A percentile compares a stretch with the other conserved stretches of the same genome.
These are phyloP conservation scores for Chlorophyllum brunneum DNA, from an alignment of 768 basidiomycete genomes.

Conservation along the genomic window DNA sequence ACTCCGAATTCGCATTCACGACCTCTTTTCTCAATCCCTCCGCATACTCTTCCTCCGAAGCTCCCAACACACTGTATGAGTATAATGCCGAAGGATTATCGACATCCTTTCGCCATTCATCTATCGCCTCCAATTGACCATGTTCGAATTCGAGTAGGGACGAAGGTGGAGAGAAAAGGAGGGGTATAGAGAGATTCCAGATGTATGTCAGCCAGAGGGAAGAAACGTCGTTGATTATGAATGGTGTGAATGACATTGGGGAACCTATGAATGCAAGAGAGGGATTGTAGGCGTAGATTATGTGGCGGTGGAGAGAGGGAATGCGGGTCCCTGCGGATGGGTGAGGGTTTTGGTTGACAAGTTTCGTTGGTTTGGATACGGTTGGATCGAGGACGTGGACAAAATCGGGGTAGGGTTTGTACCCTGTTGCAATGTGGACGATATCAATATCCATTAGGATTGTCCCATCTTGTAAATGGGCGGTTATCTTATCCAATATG, in stretches of 20 bases:
- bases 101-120: constrained; percentile 16
- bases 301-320: constrained; percentile 40
- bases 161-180: constrained; percentile 32
- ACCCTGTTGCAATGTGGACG: constrained; percentile 46
- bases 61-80: constrained; percentile 32
- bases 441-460: constrained; percentile 35
- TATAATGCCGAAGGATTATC: constrained; percentile 29
- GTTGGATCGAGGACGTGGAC: constrained; percentile 30
- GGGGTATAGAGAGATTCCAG: constrained; percentile 29
- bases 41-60: constrained; percentile 33
- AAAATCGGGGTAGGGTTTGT: constrained; percentile 37
- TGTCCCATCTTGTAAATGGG: constrained; percentile 33
- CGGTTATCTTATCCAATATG: constrained; percentile 25
- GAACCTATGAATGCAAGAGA: constrained; percentile 44
- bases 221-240: constrained; percentile 43
- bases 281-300: constrained; percentile 43
- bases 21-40: constrained; percentile 31
- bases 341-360: constrained; percentile 23
- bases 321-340: constrained; percentile 29
- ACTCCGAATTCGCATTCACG: constrained; percentile 24
- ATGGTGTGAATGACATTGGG: constrained; percentile 41
- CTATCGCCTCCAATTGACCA: constrained; percentile 27
- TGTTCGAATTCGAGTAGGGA: constrained; percentile 34
- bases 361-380: constrained; percentile 17
- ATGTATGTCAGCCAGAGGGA: constrained; percentile 46